Conservation (phyloP, 441 rosid genomes). For the Aleurites moluccanus region DNA sequence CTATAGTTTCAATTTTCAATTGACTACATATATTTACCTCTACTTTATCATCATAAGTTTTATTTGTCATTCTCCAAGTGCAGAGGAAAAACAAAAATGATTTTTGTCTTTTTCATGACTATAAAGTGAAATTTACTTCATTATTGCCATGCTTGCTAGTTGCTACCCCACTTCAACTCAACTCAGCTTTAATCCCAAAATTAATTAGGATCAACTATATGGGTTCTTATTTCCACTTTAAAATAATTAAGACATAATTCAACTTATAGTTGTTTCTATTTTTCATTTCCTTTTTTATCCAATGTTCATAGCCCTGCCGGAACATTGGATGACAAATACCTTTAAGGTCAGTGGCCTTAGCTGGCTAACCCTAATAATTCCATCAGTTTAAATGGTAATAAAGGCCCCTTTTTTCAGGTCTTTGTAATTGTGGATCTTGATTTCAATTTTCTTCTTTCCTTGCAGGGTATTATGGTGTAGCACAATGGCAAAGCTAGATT, state of each 20-base stretch:
- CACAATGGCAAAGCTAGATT: conserved; percentile 13
- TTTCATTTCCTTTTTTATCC: too few species aligned
- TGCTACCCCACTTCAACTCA: neutral
- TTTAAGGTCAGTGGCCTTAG: neutral
- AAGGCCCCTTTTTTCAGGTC: neutral
- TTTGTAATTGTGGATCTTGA: neutral
- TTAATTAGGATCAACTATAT: too few species aligned
- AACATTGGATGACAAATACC: too few species aligned
- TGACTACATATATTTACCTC: neutral
- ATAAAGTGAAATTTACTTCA: too few species aligned
- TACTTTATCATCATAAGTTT: neutral
- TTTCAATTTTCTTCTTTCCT: neutral
- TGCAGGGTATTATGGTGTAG: conserved; percentile 25
- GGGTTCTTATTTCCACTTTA: too few species aligned
- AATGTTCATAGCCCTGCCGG: too few species aligned
- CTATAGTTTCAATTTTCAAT: too few species aligned
- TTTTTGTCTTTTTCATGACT: too few species aligned
- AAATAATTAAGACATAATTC: too few species aligned
- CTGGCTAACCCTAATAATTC: neutral
- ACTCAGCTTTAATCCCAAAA: too few species aligned
- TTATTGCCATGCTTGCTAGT: neutral
- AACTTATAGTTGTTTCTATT: neutral
- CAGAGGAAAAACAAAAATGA: neutral
- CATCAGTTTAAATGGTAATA: neutral
- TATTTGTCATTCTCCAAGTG: neutral